Base-by-base conservation (phyloP, 441 rosid species). In the Mallotus japonicus region DNA sequence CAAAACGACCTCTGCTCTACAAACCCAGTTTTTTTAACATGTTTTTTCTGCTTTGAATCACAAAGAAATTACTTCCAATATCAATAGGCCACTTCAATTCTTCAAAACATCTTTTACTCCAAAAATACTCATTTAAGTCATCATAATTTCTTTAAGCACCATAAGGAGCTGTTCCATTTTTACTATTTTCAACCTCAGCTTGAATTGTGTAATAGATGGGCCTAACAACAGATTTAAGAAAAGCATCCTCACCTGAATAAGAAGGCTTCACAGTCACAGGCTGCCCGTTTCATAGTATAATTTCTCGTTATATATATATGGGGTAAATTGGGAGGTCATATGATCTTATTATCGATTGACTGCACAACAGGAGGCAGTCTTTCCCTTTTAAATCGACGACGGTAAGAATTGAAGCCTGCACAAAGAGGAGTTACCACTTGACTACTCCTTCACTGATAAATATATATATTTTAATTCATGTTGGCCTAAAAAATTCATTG, bases 1-100 rank as follows among this genome's bases (percentile, higher is more conserved):
- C 90, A 91, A 75, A 93, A 93, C 53, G 98, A 90, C 81, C 98
- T 84, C 49, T 89, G 91, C 85, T 93, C 98, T 61, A 93, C 98
- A 57, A 91, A 93, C 32, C 98, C 98, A 0, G 97, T 93, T 79
- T 93, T 93, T 37, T 96, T 92, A 9, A 91, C 90, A 62, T 81
- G 90, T 61, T 89, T 84, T 44, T 83, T 72, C 53, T 78, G 37
- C 76, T 82, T 32, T 86, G 77, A 19, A 74, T 68, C 58, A 81
- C 86, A 34, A 93, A 91, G 76, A 87, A 93, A 77, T 80, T 88
- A 71, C 97, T 88, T 54, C 88, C 90, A 51, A 76, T 37, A 76
- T 91, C 94, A 11, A 91, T 75, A 46, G 98, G 98, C 98, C 98
- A 93, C 77, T 87, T 90, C 82, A 93, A 75, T 75, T 87, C 90